Base-by-base conservation (phyloP, 2,329 filamentous ascomycete species). In the Ceratocystis variospora region DNA sequence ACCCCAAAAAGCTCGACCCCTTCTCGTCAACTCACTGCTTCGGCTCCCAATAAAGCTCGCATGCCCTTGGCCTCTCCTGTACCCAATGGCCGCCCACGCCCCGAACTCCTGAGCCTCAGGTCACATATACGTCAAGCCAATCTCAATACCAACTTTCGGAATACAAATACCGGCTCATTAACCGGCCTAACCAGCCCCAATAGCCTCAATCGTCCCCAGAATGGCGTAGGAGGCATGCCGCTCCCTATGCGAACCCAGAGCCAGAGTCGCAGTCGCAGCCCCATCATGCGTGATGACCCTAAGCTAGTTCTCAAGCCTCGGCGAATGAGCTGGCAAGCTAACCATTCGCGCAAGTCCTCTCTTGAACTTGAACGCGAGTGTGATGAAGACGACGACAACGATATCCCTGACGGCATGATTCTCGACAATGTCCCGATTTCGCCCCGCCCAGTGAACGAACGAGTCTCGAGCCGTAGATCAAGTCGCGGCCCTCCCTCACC, bases 391-490 rank as follows among this genome's bases (percentile, higher is more conserved):
- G 86, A 84, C 64, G 87, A 86, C 65, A 88, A 91, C 71, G 84
- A 89, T 67, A 86, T 94, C 37, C 89, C 89, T 0, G 88, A 92
- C 31, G 88, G 89, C 65, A 82, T 89, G 28, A 81, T 91, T 64
- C 81, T 94, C 61, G 88, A 90, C 76, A 94, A 94, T 70, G 86
- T 94, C 1, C 89, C 89, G 4, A 84, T 94, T 59, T 92, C 89
- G 0, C 89, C 89, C n/a, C 80, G 85, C 1, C 84, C 84, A 1
- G 77, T 78, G 1, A 77, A 77, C 28, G 83, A 86, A 68, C 79
- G 85, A 46, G 28, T 50, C 5, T n/a, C 55, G 2, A 66, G 64
- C 17, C 6, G 65, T 28, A 48, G 63, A 41, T 67, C 66, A 12
- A 67, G 66, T 44, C 66, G 62, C 19, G 66, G 66, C 19, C 61